Evolutionary conservation across 768 basidiomycete genomes (phyloP), one percentile per base, ranked within the genome.

Genomic region (Hypholoma fasciculare): DNA sequence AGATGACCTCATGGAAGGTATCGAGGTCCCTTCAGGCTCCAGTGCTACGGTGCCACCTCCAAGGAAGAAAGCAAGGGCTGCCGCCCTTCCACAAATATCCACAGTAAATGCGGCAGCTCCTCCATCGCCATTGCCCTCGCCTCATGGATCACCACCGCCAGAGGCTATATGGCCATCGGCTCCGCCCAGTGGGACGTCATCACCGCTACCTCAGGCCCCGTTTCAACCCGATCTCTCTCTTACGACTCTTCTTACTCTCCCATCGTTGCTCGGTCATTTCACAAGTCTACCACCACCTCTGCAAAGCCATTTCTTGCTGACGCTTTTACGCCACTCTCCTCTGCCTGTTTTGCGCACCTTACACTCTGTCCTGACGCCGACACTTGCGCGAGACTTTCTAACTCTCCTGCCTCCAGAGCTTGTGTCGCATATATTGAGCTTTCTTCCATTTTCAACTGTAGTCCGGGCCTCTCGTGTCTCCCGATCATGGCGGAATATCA

Each of bases 291-390:
- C 96, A 0, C 79, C 89, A 9, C 80, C 85, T 7, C 77, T 98
- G 12, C 96, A 98, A 75, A 94, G 94, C 4, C 95, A 98, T 71
- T 86, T 97, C 66, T 84, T 98, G 54, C 86, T 98, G 65, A 94
- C 94, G 23, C 85, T 98, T 57, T 78, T 99, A 34, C 89, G 94
- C 59, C 93, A 96, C 65, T 94, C 95, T 4, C 88, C 95, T 2
- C 83, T 96, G 17, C 88, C 94, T 4, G 96, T 98, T 38, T 81
- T 99, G 26, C 90, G 96, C 52, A 91, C 90, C 1, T 74, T 98
- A 14, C 89, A 96, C 67, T 87, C 89, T 37, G 90, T 98, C 65
- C 80, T 98, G 64, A 88, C 90, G 0, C 93, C 91, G 23, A 94
- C 94, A 2, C 79, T 98, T 27, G 93, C 94, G 19, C 90, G 96